These are phyloP conservation scores for Penicillium sp. DNA, from an alignment of 2,329 filamentous ascomycete genomes.

Conservation along the genomic window DNA sequence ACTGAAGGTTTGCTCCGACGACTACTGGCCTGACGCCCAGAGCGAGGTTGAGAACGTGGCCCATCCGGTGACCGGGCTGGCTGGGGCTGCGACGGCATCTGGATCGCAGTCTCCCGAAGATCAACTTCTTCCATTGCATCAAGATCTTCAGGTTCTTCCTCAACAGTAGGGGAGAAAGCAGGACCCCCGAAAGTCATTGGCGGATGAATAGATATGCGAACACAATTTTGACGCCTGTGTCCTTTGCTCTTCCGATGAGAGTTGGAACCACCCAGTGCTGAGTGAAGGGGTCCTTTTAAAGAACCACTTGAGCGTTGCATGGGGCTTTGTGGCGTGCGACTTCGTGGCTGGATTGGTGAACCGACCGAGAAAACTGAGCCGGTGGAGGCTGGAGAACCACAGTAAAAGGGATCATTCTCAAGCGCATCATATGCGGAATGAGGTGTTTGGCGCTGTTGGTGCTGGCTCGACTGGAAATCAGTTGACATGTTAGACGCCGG, in stretches of 20 bases:
- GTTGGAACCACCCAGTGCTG: constrained; percentile 29
- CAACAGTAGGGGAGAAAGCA: constrained; percentile 29
- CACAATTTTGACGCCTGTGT: constrained; percentile 40
- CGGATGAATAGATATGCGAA: constrained; percentile 37
- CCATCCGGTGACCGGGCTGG: constrained; percentile 7
- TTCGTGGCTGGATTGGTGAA: constrained; percentile 15
- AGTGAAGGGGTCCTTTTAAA: constrained; percentile 21
- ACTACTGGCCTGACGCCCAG: constrained; percentile 16
- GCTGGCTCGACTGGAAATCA: constrained; percentile 21
- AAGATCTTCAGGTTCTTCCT: constrained; percentile 31
- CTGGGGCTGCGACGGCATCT: constrained; percentile 7
- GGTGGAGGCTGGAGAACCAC: constrained; percentile 12
- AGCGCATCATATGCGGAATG: constrained; percentile 16
- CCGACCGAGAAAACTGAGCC: constrained; percentile 16
- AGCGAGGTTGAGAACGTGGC: constrained; percentile 9
- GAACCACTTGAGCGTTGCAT: constrained; percentile 19
- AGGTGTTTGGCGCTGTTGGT: constrained; percentile 16
- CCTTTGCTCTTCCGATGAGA: constrained; percentile 35
- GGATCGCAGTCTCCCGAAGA: constrained; percentile 19
- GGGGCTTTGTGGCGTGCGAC: constrained; percentile 16
- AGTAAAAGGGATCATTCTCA: constrained; percentile 26
- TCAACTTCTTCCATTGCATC: constrained; percentile 30
- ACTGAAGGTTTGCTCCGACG: constrained; percentile 15
- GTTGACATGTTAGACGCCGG: constrained; percentile 13
- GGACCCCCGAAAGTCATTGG: constrained; percentile 31